Base-by-base conservation (phyloP, 805 yeast species). In the Zygotorulaspora florentina region DNA sequence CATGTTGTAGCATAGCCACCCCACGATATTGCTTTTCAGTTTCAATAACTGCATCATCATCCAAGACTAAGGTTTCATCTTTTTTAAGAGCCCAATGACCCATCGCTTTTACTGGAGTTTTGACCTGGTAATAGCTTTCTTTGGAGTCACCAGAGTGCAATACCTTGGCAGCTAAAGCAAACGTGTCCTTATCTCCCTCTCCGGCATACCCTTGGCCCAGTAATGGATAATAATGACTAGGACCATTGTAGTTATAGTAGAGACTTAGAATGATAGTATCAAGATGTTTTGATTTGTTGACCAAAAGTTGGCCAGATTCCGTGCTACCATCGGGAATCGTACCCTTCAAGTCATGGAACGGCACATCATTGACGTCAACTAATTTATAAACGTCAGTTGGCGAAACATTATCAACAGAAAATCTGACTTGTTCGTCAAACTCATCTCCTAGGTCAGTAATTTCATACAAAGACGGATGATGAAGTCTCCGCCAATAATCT, bases 401-500 rank as follows among this genome's bases (percentile, higher is more conserved):
- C 4, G 69, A 50, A 25, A 58, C 61, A 61, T 53, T 59, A 62
- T 55, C 74, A 53, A 63, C 53, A 16, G 57, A 52, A 40, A 59
- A 54, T 64, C 77, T 50, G 47, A 68, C 68, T 17, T 64, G 69
- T 42, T 53, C 68, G 46, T 51, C 68, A 38, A 59, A 55, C 25
- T 76, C 73, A 1, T 80, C 68, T 40, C 67, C 54, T 11, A 80
- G 68, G 2, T 80, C 85, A 0, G 87, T 87, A 52, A 87, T 80
- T 26, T 78, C 76, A 64, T 84, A 87, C 56, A 76, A 83, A 31
- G 68, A 67, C 5, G 96, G 95, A 1, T 86, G 77, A 1, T 90
- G 85, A 6, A 90, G 80, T 53, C 96, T 74, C 63, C 83, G 77
- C 96, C 96, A 87, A 63, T 81, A 87, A 65, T 87, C 96, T 1